These are phyloP conservation scores for Camillea tinctor DNA, from an alignment of 2,329 filamentous ascomycete species.

Conservation along the genomic window DNA sequence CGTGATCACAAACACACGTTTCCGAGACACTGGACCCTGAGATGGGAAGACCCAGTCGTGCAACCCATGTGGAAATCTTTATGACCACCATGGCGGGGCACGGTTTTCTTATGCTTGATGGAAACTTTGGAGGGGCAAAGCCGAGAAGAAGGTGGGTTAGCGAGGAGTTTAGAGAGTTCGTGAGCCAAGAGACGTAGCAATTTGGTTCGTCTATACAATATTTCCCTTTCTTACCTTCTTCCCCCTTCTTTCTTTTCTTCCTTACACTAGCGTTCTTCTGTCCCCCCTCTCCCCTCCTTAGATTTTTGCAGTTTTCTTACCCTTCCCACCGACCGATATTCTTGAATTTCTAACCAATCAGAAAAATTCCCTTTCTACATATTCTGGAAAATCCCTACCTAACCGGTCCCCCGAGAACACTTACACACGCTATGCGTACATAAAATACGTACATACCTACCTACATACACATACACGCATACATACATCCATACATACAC, in stretches of 20 bases:
- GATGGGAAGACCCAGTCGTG: slow-evolving; percentile 4
- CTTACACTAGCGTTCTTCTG: not conserved
- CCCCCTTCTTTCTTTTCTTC: not conserved
- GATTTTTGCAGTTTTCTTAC: slow-evolving; percentile 6
- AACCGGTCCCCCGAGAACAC: not conserved
- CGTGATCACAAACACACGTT: slow-evolving; percentile 2
- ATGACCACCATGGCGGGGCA: slow-evolving; percentile 10
- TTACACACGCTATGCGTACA: not conserved
- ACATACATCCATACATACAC: slow-evolving; percentile 1
- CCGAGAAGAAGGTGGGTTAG: not conserved
- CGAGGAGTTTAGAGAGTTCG: not conserved
- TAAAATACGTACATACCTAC: not conserved
- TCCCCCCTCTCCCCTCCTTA: slow-evolving; percentile 12
- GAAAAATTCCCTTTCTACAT: slow-evolving; percentile 19
- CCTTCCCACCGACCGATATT: slow-evolving; percentile 21
- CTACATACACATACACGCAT: too few species aligned
- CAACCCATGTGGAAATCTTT: slow-evolving; percentile 5
- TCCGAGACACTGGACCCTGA: slow-evolving; percentile 6
- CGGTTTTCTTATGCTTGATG: slow-evolving; percentile 7
- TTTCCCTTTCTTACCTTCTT: not conserved
- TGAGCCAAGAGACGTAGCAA: not conserved
- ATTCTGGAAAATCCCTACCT: slow-evolving; percentile 20
- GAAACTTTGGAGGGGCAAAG: not conserved
- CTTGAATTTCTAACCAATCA: slow-evolving; percentile 36
- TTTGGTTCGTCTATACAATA: not conserved